A percentile compares a stretch with the other conserved stretches of the same genome.
These are phyloP conservation scores for Diospyros lotus DNA, from an alignment of 148 eudicot genomes.

Conservation along the genomic window DNA sequence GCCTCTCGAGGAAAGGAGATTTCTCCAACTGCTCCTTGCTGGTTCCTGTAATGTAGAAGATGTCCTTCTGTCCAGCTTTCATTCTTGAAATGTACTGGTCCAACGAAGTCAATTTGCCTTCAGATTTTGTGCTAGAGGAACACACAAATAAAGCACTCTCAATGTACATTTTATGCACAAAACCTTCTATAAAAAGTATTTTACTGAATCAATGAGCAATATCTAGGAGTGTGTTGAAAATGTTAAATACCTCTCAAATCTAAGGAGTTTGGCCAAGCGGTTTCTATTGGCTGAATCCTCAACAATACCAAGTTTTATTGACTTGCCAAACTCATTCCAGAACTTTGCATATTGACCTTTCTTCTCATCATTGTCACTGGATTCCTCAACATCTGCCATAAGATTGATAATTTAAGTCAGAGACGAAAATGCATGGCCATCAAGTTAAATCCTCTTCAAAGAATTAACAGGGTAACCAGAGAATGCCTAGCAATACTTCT, in stretches of 20 bases:
- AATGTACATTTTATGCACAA: background rate
- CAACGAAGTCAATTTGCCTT: constrained; percentile 82
- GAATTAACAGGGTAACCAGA: too few relatives aligned
- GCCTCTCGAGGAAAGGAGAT: constrained; percentile 98
- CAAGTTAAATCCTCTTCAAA: background rate
- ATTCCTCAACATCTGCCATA: constrained; percentile 70
- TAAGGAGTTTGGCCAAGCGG: constrained; percentile 89
- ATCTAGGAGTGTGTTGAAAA: background rate
- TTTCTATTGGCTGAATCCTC: constrained; percentile 98
- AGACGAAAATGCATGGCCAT: background rate
- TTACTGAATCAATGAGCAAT: background rate
- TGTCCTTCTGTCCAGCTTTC: constrained; percentile 93
- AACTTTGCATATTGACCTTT: constrained; percentile 88
- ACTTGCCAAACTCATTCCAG: constrained; percentile 99
- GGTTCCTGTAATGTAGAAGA: constrained; percentile 90
- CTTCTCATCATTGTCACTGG: constrained; percentile 71
- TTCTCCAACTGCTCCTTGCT: constrained; percentile 96
- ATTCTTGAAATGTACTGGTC: constrained; percentile 95
- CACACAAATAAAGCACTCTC: constrained; percentile 2
- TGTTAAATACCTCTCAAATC: constrained; percentile 76
- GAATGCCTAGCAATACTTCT: too few relatives aligned
- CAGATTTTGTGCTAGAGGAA: constrained; percentile 64
- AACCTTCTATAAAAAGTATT: background rate
- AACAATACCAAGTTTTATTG: constrained; percentile 92
- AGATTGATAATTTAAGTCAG: background rate